Base-by-base conservation (phyloP, 495 filamentous ascomycete species). In the Podospora sp. region DNA sequence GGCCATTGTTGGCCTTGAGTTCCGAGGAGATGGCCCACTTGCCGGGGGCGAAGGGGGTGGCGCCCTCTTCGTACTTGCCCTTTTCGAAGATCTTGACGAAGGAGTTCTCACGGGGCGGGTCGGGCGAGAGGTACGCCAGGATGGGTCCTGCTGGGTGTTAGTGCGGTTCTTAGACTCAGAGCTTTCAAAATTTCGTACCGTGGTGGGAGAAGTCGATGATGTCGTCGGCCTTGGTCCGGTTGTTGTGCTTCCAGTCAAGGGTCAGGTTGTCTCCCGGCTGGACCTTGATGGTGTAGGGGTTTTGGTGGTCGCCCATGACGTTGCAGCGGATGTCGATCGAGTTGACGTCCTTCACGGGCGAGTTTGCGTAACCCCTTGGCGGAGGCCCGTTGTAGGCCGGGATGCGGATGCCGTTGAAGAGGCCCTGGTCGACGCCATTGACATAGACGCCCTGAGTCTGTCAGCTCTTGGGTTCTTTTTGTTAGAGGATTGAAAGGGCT, bases 51-150 rank as follows among this genome's bases (percentile, higher is more conserved):
- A 67, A 68, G 0, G 67, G 60, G 8, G 64, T 62, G 7, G 60
- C 49, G 29, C 72, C 65, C 59, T 70, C 53, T 50, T 74, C 72
- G n/a, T 78, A 76, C n/a, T 75, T 74, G 1, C 80, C 82, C 60
- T 83, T 75, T 46, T 81, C 78, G 50, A 70, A 80, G 56, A 85
- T 73, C 76, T 84, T 85, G 72, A 82, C 76, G 74, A 82, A 85
- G 9, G 79, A 78, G 59, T 80, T 73, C 12, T 73, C 79, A 53
- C 68, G 71, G n/a, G 72, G 75, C 49, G 79, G 79, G 60, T 82
- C 76, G 1, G 80, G 81, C 0, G 80, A 77, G n/a, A 84, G 76
- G 64, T 84, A 84, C 9, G 77, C 74, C 63, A 80, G 65, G 6
- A 79, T 76, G 6, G 82, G 81, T 7, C 75, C 69, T 71, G 40